Conservation (phyloP, 2,329 filamentous ascomycete genomes). For the Colletotrichum costaricense region DNA sequence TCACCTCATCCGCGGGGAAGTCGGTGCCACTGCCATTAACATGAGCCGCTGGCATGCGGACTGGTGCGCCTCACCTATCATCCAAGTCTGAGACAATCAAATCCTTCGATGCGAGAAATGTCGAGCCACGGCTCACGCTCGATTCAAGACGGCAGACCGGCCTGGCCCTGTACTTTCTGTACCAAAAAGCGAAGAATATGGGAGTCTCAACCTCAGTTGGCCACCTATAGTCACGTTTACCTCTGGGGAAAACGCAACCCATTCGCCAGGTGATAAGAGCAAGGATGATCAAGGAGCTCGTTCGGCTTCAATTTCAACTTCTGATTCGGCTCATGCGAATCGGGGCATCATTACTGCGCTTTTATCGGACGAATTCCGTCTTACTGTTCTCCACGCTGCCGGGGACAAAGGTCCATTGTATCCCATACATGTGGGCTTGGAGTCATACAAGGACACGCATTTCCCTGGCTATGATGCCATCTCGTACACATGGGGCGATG, state of each 20-base stretch:
- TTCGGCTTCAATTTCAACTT: too few relatives aligned
- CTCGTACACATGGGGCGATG: neutral
- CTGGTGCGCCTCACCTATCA: neutral
- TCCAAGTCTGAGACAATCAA: neutral
- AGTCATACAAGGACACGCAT: neutral
- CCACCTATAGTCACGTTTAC: too few relatives aligned
- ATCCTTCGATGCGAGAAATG: neutral
- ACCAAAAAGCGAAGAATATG: neutral
- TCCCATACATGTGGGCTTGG: neutral
- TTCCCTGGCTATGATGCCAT: slow-evolving; percentile 9
- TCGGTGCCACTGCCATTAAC: too few relatives aligned
- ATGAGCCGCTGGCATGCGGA: neutral
- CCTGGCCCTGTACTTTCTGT: neutral
- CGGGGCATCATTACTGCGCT: too few relatives aligned
- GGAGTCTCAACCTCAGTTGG: neutral
- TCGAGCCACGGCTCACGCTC: neutral
- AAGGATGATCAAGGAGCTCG: too few relatives aligned
- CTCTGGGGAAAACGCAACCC: too few relatives aligned
- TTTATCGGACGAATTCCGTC: too few relatives aligned
- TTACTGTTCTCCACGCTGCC: too few relatives aligned
- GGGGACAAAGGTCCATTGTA: too few relatives aligned
- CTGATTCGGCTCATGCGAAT: too few relatives aligned
- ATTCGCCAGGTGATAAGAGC: too few relatives aligned
- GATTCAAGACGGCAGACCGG: neutral
- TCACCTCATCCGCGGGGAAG: too few relatives aligned